Percentiles rank a stretch among this genome's conserved stretches.
Evolutionary conservation across 2,329 filamentous ascomycete genomes (phyloP).

Genomic region (Fusarium newnesense): DNA sequence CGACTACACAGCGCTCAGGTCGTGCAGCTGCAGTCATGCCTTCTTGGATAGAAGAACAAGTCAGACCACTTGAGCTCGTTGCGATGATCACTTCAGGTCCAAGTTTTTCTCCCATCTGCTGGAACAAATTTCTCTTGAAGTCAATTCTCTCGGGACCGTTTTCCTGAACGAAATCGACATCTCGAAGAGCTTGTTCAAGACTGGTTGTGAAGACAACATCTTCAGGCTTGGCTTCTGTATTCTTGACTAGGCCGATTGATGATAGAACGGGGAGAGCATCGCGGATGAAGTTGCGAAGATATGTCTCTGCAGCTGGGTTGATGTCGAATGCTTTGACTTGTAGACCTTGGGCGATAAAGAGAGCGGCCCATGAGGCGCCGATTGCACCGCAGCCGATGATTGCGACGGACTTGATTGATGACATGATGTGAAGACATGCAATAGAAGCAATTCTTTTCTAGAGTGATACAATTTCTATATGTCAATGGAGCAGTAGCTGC

Average conservation of each 20-base stretch:
- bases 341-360: constrained; percentile 17
- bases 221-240: constrained; percentile 1
- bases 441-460: not conserved
- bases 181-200: not conserved
- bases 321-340: constrained; percentile 24
- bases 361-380: constrained; percentile 18
- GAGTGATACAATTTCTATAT: not conserved
- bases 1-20: constrained; percentile 14
- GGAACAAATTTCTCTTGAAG: constrained; percentile 12
- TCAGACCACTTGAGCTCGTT: constrained; percentile 14
- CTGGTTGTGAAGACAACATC: constrained; percentile 21
- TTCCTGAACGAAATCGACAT: constrained; percentile 6
- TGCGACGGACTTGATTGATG: constrained; percentile 10
- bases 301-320: constrained; percentile 13
- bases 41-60: constrained; percentile 20
- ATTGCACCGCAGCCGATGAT: constrained; percentile 21
- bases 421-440: not conserved
- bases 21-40: not conserved
- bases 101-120: constrained; percentile 4
- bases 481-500: not conserved
- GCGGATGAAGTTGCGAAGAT: constrained; percentile 6
- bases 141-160: constrained; percentile 18
- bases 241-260: constrained; percentile 4
- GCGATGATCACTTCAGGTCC: constrained; percentile 1
- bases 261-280: constrained; percentile 18